Percentiles rank a stretch among this genome's conserved stretches.
These are phyloP conservation scores for Ophiostoma quercus DNA, from an alignment of 2,329 filamentous ascomycete species.

Conservation along the genomic window DNA sequence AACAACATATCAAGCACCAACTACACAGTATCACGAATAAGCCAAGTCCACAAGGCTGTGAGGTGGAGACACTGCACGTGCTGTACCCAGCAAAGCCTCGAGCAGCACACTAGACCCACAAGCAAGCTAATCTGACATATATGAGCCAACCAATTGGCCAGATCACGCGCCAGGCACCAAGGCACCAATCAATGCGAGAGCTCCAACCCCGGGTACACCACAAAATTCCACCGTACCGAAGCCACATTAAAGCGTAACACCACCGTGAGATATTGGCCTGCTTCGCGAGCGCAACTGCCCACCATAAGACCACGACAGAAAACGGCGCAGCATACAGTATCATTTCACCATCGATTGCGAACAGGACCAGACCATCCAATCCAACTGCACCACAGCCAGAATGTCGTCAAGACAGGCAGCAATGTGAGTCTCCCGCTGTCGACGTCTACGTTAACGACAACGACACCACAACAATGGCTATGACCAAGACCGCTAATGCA, in stretches of 20 bases:
- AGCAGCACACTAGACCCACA: neutral
- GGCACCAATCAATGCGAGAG: constrained; percentile 13
- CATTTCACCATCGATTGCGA: neutral
- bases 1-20: neutral
- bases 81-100: neutral
- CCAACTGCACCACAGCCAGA: neutral
- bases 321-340: neutral
- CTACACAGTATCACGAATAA: neutral
- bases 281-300: neutral
- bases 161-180: constrained; percentile 18
- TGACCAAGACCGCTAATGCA: neutral
- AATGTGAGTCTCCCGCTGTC: constrained; percentile 39
- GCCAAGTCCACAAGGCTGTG: neutral
- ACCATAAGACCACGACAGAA: neutral
- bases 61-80: neutral
- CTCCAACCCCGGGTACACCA: neutral
- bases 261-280: neutral
- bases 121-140: constrained; percentile 13
- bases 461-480: neutral
- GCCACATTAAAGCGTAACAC: neutral
- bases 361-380: neutral
- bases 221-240: constrained; percentile 10
- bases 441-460: neutral
- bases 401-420: constrained; percentile 48
- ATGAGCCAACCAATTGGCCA: constrained; percentile 19